These are phyloP conservation scores for Bryoerythrophyllum caledonicum DNA, from an alignment of 225 moss, liverwort and hornwort genomes.

Conservation along the genomic window DNA sequence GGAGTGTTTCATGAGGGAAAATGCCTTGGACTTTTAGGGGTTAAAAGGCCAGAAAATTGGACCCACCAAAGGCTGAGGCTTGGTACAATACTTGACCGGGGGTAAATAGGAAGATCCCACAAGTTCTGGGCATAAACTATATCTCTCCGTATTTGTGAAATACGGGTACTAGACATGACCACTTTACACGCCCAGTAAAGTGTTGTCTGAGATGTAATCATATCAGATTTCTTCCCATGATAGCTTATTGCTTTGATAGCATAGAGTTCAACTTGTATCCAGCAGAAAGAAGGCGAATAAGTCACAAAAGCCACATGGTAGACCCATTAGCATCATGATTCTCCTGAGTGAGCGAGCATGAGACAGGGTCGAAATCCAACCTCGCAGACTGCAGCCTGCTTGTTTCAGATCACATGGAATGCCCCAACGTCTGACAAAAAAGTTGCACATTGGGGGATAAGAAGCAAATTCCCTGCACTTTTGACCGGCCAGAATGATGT, in stretches of 20 bases:
- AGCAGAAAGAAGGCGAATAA: not conserved
- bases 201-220: not conserved
- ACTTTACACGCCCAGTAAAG: not conserved
- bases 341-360: not conserved
- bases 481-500: not conserved
- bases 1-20: no score
- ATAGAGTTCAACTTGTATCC: not conserved
- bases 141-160: no score
- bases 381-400: not conserved
- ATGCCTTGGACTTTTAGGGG: no score
- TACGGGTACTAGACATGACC: not conserved
- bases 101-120: no score
- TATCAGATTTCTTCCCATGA: not conserved
- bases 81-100: no score
- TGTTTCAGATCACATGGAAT: constrained; percentile 7
- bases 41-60: no score
- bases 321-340: not conserved
- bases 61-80: no score
- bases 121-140: no score
- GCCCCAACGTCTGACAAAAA: not conserved
- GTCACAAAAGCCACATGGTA: not conserved
- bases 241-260: not conserved
- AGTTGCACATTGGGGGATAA: not conserved
- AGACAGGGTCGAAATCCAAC: not conserved
- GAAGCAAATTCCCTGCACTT: not conserved